These are phyloP conservation scores for Rhamnella rubrinervis DNA, from an alignment of 331 rosid species.

Conservation along the genomic window DNA sequence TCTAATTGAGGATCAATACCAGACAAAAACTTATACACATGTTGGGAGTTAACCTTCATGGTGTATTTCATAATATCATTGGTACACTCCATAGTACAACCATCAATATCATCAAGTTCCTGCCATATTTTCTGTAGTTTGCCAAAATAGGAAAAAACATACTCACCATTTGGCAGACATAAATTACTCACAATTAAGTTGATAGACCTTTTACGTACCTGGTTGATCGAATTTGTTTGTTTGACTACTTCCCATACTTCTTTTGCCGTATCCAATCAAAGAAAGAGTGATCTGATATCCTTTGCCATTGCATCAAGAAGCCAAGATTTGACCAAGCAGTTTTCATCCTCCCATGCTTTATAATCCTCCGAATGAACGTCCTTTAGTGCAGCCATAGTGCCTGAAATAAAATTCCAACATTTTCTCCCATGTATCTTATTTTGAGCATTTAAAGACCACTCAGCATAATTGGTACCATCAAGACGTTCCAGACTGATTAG, in stretches of 20 bases:
- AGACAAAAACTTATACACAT: neutral
- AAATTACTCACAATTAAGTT: neutral
- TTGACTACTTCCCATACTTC: neutral
- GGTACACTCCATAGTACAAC: neutral
- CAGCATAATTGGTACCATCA: neutral
- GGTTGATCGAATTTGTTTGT: neutral
- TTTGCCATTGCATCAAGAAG: neutral
- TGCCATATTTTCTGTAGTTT: neutral
- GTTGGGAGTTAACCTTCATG: neutral
- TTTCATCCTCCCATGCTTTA: neutral
- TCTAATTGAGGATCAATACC: slow-evolving; percentile 2
- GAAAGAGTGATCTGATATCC: neutral
- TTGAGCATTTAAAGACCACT: neutral
- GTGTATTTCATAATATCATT: neutral
- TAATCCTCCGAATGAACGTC: neutral
- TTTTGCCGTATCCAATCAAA: neutral
- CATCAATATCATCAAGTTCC: slow-evolving; percentile 2
- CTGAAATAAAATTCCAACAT: neutral
- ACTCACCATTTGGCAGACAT: neutral
- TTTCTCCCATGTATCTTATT: neutral
- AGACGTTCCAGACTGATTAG: neutral
- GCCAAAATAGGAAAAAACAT: neutral
- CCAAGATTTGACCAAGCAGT: neutral
- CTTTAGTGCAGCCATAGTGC: neutral
- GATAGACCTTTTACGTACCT: neutral